A percentile compares a stretch with the other conserved stretches of the same genome.
Conservation (phyloP, 257 asterid species). For the Solanum clarkiae region DNA sequence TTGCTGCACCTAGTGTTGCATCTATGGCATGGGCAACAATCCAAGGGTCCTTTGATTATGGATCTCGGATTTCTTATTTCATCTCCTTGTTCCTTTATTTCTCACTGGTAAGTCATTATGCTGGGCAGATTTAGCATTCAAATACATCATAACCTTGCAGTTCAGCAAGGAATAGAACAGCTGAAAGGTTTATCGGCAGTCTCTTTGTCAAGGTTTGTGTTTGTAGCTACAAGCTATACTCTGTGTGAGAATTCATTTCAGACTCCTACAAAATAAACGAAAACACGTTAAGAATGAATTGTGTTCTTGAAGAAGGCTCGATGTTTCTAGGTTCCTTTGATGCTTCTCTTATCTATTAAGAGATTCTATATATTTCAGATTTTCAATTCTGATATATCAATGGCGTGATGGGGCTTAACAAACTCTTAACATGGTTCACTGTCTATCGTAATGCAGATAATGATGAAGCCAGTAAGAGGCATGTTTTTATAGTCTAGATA, state of each 20-base stretch:
- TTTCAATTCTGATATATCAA: too few species aligned
- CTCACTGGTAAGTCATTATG: conserved; percentile 42
- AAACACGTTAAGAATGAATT: too few species aligned
- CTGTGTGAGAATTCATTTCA: too few species aligned
- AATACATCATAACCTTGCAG: not conserved
- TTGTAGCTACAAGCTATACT: too few species aligned
- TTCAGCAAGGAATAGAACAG: not conserved
- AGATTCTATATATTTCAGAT: too few species aligned
- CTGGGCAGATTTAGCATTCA: not conserved
- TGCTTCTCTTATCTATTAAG: too few species aligned
- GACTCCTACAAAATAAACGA: too few species aligned
- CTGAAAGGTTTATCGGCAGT: not conserved
- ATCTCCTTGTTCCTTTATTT: conserved; percentile 75
- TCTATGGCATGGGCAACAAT: conserved; percentile 89
- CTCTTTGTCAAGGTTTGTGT: too few species aligned
- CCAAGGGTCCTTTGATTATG: conserved; percentile 57
- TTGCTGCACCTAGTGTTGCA: conserved; percentile 91
- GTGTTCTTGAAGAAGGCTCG: too few species aligned
- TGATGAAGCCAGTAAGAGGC: not conserved
- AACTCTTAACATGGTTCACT: too few species aligned
- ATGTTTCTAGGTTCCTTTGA: too few species aligned
- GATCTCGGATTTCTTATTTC: conserved; percentile 65
- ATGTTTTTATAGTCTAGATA: not conserved
- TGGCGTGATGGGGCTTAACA: too few species aligned
- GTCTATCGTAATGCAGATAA: not conserved